phyloP scores from a whole-genome alignment of 2,329 filamentous ascomycete genomes.

The Cercospora brassicicola region DNA sequence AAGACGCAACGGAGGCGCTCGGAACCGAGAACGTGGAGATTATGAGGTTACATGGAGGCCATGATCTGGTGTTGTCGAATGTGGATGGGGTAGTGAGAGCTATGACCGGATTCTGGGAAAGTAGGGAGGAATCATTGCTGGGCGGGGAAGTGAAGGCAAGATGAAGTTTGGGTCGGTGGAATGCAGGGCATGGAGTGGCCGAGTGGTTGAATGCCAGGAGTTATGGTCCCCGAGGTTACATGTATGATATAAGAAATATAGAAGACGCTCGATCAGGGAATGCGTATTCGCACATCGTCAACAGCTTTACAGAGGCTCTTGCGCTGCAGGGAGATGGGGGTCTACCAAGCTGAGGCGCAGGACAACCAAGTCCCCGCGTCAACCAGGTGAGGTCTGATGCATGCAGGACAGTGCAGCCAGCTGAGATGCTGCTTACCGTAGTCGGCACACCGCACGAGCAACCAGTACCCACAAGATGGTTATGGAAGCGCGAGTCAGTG shows the following conservation, averaged over 20 bases:
- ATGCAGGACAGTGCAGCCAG: neutral
- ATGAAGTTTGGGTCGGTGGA: neutral
- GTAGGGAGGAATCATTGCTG: neutral
- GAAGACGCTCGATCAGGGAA: neutral
- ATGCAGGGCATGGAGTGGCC: neutral
- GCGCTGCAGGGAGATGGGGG: neutral
- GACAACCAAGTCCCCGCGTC: neutral
- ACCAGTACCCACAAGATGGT: neutral
- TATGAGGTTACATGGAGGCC: constrained; percentile 61
- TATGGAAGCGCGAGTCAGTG: neutral
- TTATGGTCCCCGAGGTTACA: neutral
- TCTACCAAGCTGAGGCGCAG: neutral
- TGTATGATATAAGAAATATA: neutral
- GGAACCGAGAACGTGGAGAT: constrained; percentile 60
- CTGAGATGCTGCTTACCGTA: neutral
- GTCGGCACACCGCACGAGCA: neutral
- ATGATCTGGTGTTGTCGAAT: constrained; percentile 67
- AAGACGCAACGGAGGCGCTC: constrained; percentile 60
- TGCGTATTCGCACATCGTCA: neutral
- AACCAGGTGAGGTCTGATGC: neutral
- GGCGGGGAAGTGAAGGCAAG: neutral
- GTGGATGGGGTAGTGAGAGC: constrained; percentile 59
- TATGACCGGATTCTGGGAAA: constrained; percentile 48
- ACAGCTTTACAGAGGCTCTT: neutral
- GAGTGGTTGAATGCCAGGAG: neutral